Evolutionary conservation across 2,329 filamentous ascomycete species (phyloP), one percentile per base, ranked within the genome.

Genomic region (Madurella mycetomatis): DNA sequence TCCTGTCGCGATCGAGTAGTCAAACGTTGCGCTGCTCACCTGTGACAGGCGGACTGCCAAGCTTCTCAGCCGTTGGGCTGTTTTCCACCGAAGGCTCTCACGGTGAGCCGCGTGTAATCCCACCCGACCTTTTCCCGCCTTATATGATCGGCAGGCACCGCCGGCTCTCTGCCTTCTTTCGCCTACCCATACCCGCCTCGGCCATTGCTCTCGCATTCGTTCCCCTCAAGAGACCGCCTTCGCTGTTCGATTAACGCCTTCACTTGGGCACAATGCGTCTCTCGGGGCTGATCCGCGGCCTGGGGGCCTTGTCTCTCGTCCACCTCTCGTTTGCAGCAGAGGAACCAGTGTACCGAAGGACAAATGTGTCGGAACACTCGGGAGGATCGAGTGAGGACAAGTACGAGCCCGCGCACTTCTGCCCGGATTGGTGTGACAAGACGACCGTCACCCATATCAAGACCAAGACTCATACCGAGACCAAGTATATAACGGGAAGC

Each of bases 91-190:
- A 1, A 12, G 39, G 41, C 41, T 25, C n/a, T n/a, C 54, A 51
- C 41, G 25, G 16, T 46, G 34, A 47, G 25, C 50, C 40, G 45
- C 47, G 32, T 43, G 37, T 39, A 39, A 50, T 48, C 31, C 43
- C 56, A 43, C 31, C 51, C 32, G 25, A 41, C 45, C 48, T 40
- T n/a, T 17, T 50, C 39, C 50, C 54, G 55, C 52, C 50, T 55
- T 63, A 65, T 64, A 64, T 64, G 55, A 56, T 51, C 53, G 54
- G 56, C 51, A 41, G 51, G 55, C 58, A 50, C 60, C 57, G 55
- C 56, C 41, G 52, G 32, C 44, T 34, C 41, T 47, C 54, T 49
- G 44, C 44, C 34, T 8, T 15, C 49, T 45, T 51, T 25, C 37
- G 18, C 49, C 30, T 41, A 45, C 43, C 47, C 43, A 47, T 43